A percentile compares a stretch with the other conserved stretches of the same genome.
Evolutionary conservation across 2,329 filamentous ascomycete genomes (phyloP).

Genomic region (Fusarium poae): DNA sequence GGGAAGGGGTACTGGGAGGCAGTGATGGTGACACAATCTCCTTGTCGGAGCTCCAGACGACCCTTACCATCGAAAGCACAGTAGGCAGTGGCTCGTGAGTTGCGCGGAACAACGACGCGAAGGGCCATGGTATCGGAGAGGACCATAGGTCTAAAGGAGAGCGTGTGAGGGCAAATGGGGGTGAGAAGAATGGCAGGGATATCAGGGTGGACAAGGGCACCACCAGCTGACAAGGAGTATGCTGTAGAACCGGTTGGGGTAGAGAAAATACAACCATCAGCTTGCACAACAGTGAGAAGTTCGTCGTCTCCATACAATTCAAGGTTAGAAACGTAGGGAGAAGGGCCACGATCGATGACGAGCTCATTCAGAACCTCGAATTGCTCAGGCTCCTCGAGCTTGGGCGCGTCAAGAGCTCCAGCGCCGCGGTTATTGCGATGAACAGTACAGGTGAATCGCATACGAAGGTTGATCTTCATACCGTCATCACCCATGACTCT

Average conservation of each 20-base stretch:
- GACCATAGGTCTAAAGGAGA: conserved; percentile 98
- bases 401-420: conserved; percentile 62
- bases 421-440: conserved; percentile 74
- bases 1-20: conserved; percentile 98
- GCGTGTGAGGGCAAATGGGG: conserved; percentile 95
- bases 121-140: conserved; percentile 94
- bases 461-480: conserved; percentile 97
- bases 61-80: conserved; percentile 98
- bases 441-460: conserved; percentile 98
- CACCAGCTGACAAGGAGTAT: conserved; percentile 95
- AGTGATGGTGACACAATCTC: conserved; percentile 95
- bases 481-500: conserved; percentile 93
- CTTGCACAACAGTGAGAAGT: conserved; percentile 93
- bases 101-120: conserved; percentile 85
- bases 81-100: conserved; percentile 92
- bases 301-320: conserved; percentile 97
- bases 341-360: conserved; percentile 96
- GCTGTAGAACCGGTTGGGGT: conserved; percentile 96
- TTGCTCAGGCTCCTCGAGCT: conserved; percentile 88
- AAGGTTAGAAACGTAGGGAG: conserved; percentile 95
- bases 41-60: conserved; percentile 90
- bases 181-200: conserved; percentile 97
- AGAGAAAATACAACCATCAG: conserved; percentile 97
- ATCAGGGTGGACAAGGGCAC: conserved; percentile 94
- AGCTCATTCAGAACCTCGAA: conserved; percentile 99